Base-by-base conservation (phyloP, 768 basidiomycete species). In the Heimioporus sp. region DNA sequence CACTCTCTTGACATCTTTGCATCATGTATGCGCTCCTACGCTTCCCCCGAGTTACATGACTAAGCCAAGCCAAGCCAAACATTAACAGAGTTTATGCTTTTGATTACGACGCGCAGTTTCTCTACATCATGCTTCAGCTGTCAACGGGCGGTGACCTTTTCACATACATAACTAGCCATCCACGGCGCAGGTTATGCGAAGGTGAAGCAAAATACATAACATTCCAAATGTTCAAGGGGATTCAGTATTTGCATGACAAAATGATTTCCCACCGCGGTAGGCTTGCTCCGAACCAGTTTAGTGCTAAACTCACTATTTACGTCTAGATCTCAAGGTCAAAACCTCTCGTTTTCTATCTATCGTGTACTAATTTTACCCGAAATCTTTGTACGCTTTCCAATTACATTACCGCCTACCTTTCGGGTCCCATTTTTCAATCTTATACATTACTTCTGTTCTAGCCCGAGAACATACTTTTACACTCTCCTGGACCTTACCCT, bases 111-210 rank as follows among this genome's bases (percentile, higher is more conserved):
- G 72, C 78, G 1, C 76, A 76, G 57, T 86, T 85, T 63, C 74
- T 87, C 80, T 86, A 91, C 65, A 88, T 92, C 39, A 91, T 92
- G 68, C 81, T 92, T 32, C 86, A 92, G 66, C 75, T 92, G 9
- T 91, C 87, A 60, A 91, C 90, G 0, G 90, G 90, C 10, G 90
- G 90, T 20, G 90, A 92, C 62, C 77, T 92, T n/a, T 92, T 92
- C 67, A 88, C 87, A 3, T 91, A 92, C 67, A 86, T 92, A 56
- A 82, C 81, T 15, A 82, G 76, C 49, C 78, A 82, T 53, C 71
- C 77, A 16, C 77, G 79, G 21, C 72, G 70, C 32, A 79, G 74
- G 49, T 74, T 92, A 16, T 83, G 82, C 55, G 87, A 91, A 71
- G 85, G 87, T 15, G 90, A 92, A 67, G 82, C 85, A 8, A 90